Base-by-base conservation (phyloP, 495 filamentous ascomycete species). In the Alectoria sarmentosa region DNA sequence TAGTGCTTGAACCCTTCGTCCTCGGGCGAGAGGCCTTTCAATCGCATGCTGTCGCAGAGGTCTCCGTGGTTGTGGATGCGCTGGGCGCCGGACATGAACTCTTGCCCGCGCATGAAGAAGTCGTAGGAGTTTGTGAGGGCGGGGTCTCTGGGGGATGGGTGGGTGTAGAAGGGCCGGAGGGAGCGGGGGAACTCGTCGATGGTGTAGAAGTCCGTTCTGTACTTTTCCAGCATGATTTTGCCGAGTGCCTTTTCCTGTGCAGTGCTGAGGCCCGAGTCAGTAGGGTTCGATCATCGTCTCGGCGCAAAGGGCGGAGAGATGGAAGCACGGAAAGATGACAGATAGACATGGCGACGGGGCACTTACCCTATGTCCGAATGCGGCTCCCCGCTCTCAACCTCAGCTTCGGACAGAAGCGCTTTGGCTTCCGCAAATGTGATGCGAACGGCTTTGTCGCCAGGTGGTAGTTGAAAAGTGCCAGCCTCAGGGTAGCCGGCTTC, bases 21-120 rank as follows among this genome's bases (percentile, higher is more conserved):
- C 44, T 80, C 73, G 5, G 90, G 89, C 73, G 92, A 84, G 44
- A 96, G 73, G 17, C 88, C 90, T 78, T 93, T 89, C 62, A 77
- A 76, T 55, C 78, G 73, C 80, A 96, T 90, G 15, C 84, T 82
- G 13, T 81, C 81, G 71, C 85, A 81, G 49, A 96, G 80, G 74
- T 88, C 82, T 41, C 78, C 80, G 42, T 89, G 82, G 67, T 88
- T 75, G 80, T 96, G 82, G 70, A 96, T 87, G 76, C 91, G 89
- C 79, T 96, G 91, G 36, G 90, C 91, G 60, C 91, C 91, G 17
- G 85, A 89, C 76, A 92, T 84, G 73, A 95, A 92, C 76, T 93
- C 92, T 76, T 96, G 90, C 26, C 90, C 90, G 68, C 92, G 87
- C 88, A 96, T 89, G 82, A 95, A 92, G 81, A 96, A 90, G 77